These are phyloP conservation scores for Naganishia cerealis DNA, from an alignment of 1,284 basidiomycete genomes.

Conservation along the genomic window DNA sequence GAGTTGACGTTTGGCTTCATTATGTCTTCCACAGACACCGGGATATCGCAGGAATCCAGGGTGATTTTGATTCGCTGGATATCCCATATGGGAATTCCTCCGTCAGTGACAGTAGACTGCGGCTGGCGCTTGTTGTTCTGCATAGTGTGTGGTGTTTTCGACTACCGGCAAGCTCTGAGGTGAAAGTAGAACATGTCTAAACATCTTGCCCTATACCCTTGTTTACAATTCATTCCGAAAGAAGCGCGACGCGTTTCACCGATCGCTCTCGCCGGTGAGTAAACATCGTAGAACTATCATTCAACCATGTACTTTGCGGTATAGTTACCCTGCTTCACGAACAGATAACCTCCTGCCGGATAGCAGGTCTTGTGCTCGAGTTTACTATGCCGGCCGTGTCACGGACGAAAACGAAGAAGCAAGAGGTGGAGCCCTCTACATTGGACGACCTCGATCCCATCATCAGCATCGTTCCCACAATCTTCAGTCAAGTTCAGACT, in stretches of 20 bases:
- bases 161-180: too few relatives aligned
- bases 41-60: conserved; percentile 28
- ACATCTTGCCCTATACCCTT: conserved; percentile 10
- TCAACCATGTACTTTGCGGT: conserved; percentile 1
- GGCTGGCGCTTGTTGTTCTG: conserved; percentile 30
- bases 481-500: conserved; percentile 79
- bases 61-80: conserved; percentile 27
- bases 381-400: conserved; percentile 10
- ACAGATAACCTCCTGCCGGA: too few relatives aligned
- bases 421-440: neutral
- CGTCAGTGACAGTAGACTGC: conserved; percentile 15
- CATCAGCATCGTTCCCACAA: conserved; percentile 58
- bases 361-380: too few relatives aligned
- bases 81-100: conserved; percentile 25
- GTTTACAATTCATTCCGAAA: conserved; percentile 16
- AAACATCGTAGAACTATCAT: conserved; percentile 4
- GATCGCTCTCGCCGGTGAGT: neutral
- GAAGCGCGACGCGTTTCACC: conserved; percentile 5
- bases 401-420: neutral
- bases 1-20: conserved; percentile 63
- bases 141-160: neutral
- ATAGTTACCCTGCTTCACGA: neutral
- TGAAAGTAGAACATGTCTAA: conserved; percentile 15
- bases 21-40: conserved; percentile 67
- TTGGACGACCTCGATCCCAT: conserved; percentile 27